Percentiles rank a stretch among this genome's conserved stretches.
phyloP scores from a whole-genome alignment of 2,329 filamentous ascomycete species.

The Sporothrix brasiliensis region DNA sequence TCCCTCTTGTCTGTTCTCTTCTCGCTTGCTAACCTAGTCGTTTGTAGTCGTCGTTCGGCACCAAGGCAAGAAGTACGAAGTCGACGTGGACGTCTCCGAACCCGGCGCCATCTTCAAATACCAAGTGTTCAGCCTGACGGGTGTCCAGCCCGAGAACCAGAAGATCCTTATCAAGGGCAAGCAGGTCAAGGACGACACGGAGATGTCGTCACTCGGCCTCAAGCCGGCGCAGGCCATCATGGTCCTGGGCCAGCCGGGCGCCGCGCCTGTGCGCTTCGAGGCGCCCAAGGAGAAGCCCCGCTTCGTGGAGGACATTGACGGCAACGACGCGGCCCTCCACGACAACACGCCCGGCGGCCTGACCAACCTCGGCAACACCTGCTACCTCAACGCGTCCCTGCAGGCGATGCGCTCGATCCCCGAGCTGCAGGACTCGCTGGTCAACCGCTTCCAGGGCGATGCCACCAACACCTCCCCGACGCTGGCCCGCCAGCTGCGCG shows the following conservation, averaged over 20 bases:
- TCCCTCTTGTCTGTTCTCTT: not conserved
- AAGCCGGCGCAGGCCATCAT: conserved; percentile 87
- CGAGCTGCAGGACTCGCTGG: conserved; percentile 80
- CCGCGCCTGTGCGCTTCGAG: conserved; percentile 61
- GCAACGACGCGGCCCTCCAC: conserved; percentile 82
- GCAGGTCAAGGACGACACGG: conserved; percentile 92
- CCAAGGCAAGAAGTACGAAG: conserved; percentile 89
- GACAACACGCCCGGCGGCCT: conserved; percentile 85
- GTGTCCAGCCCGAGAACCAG: conserved; percentile 93
- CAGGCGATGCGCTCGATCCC: conserved; percentile 87
- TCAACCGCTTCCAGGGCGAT: conserved; percentile 55
- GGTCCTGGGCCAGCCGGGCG: conserved; percentile 92
- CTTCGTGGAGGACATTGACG: conserved; percentile 97
- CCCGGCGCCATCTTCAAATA: conserved; percentile 94
- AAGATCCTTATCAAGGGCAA: conserved; percentile 94
- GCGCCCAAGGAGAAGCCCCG: conserved; percentile 80
- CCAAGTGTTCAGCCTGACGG: conserved; percentile 92
- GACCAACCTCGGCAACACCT: conserved; percentile 93
- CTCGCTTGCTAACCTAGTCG: not conserved
- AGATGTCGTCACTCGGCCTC: conserved; percentile 78
- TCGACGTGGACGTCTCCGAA: conserved; percentile 83
- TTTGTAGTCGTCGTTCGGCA: conserved; percentile 84
- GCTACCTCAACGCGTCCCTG: conserved; percentile 97
- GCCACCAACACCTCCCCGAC: conserved; percentile 49
- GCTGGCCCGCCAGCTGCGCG: conserved; percentile 74